Base-by-base conservation (phyloP, 2,329 filamentous ascomycete genomes). In the Leptographium radiaticola region DNA sequence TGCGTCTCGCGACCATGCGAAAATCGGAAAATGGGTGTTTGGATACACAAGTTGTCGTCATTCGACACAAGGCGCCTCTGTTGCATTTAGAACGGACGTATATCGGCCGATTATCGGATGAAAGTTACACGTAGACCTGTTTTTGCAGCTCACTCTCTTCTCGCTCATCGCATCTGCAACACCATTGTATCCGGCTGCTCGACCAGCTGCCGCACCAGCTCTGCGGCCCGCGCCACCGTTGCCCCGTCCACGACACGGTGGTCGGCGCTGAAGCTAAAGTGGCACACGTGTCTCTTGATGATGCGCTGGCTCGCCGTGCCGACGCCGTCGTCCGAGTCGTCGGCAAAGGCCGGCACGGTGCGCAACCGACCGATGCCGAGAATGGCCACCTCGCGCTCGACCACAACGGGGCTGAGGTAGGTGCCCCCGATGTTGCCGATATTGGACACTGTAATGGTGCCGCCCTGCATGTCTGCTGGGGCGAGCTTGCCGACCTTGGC, bases 191-290 rank as follows among this genome's bases (percentile, higher is more conserved):
- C 89, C 6, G 91, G 88, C 63, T 87, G 81, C 71, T 97, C 90
- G 42, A 97, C 78, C 61, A 87, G 81, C 51, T 75, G 74, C 61
- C 83, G 81, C 25, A 97, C 86, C 58, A 85, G 77, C 62, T 90
- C 89, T 13, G 89, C 89, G 66, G 91, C 91, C 60, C 90, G 79
- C 20, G 93, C 93, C 79, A 95, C 89, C 56, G 90, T 95, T 48
- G 91, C 91, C 2, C 93, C 93, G 69, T 98, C 93, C 48, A 97
- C 83, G 53, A 97, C 87, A 20, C 93, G 76, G 69, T 98, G 93
- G 68, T 97, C 90, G 7, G 91, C 91, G 67, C 87, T 91, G 91
- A 91, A 97, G 70, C 90, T 97, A 62, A 97, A 89, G 65, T 94
- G 89, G 66, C 85, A 84, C 57, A 94, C 78, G 63, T 94, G 84